phyloP scores from a whole-genome alignment of 2,329 filamentous ascomycete genomes.

The Calonectria pseudoreteaudii region DNA sequence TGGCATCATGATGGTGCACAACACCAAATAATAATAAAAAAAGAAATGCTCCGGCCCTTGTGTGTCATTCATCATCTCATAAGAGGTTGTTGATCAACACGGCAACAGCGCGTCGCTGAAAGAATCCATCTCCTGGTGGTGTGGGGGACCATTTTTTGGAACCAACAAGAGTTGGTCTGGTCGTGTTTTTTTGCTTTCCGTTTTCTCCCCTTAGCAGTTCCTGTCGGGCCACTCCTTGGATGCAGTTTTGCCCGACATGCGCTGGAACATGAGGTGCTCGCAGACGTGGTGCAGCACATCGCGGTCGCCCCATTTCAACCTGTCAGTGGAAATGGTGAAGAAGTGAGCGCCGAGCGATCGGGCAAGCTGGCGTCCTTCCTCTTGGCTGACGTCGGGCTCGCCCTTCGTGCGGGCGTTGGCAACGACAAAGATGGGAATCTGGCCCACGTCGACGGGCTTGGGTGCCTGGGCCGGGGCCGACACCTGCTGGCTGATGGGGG shows the following conservation, averaged over 20 bases:
- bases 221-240: slow-evolving; percentile 4
- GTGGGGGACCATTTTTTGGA: not conserved
- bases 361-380: not conserved
- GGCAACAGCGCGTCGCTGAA: not conserved
- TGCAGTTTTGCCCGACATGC: not conserved
- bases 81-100: not conserved
- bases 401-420: not conserved
- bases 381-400: not conserved
- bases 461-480: not conserved
- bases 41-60: not conserved
- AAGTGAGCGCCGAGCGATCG: not conserved
- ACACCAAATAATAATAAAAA: too few species aligned
- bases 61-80: not conserved
- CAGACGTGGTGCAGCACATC: not conserved
- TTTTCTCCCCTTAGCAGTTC: not conserved
- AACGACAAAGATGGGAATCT: not conserved
- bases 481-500: not conserved
- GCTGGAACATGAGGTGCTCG: not conserved
- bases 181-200: not conserved
- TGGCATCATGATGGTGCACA: not conserved
- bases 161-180: not conserved
- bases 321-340: not conserved
- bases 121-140: not conserved
- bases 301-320: not conserved
- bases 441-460: not conserved